A percentile compares a stretch with the other conserved stretches of the same genome.
Evolutionary conservation across 1,284 basidiomycete genomes (phyloP).

Genomic region (Quambalaria eucalypti): DNA sequence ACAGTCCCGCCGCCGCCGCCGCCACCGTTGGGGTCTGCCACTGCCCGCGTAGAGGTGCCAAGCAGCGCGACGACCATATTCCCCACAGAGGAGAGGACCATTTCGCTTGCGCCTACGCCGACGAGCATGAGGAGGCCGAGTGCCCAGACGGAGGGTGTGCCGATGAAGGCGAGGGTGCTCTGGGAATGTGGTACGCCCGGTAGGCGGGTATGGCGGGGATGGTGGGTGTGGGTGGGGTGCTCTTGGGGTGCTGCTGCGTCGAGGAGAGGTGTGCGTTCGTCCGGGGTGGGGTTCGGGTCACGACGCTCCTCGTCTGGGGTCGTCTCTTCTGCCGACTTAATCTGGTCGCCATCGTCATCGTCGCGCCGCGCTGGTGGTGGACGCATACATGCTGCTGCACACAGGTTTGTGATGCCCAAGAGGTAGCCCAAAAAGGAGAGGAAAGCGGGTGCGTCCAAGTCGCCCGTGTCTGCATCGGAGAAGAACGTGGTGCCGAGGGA

Average conservation of each 20-base stretch:
- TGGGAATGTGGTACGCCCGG: neutral
- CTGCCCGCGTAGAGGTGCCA: neutral
- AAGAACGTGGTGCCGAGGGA: constrained; percentile 10
- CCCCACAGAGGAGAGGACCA: constrained; percentile 16
- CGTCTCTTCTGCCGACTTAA: neutral
- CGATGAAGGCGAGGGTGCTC: neutral
- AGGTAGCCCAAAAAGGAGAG: constrained; percentile 12
- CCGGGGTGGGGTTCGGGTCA: neutral
- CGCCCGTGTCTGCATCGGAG: constrained; percentile 11
- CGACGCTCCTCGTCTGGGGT: neutral
- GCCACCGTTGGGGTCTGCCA: neutral
- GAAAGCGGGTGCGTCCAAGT: constrained; percentile 10
- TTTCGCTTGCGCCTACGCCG: constrained; percentile 14
- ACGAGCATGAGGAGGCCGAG: constrained; percentile 12
- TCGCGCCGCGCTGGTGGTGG: neutral
- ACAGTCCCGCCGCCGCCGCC: neutral
- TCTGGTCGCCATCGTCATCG: neutral
- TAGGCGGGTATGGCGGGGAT: neutral
- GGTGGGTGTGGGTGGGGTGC: neutral
- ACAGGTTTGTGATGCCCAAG: constrained; percentile 8
- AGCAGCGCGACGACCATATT: constrained; percentile 10
- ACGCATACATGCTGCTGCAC: constrained; percentile 10
- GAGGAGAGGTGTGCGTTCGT: neutral
- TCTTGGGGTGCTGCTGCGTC: neutral
- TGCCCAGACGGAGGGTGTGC: constrained; percentile 6